Conservation (phyloP, 805 yeast species). For the Candida oleophila region DNA sequence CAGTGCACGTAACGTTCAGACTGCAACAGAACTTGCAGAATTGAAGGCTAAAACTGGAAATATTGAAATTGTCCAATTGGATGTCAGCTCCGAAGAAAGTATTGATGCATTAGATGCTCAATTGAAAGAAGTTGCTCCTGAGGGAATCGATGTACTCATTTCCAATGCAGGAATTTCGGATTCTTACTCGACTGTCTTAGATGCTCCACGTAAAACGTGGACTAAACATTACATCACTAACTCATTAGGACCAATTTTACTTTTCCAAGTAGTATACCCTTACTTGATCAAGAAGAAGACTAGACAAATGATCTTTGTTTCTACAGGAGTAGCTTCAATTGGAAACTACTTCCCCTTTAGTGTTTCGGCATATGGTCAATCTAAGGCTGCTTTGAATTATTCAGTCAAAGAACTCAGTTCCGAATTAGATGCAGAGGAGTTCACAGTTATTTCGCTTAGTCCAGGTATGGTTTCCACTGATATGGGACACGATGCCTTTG, state of each 20-base stretch:
- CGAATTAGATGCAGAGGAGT: slow-evolving; percentile 23
- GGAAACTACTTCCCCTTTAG: slow-evolving; percentile 17
- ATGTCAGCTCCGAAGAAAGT: slow-evolving; percentile 17
- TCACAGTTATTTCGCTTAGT: slow-evolving; percentile 29
- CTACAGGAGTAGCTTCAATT: slow-evolving; percentile 26
- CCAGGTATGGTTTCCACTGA: slow-evolving; percentile 42
- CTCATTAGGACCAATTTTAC: slow-evolving; percentile 29
- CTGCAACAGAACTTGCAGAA: slow-evolving; percentile 16
- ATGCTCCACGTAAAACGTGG: slow-evolving; percentile 17
- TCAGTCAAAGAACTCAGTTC: slow-evolving; percentile 20
- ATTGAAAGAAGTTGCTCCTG: slow-evolving; percentile 9
- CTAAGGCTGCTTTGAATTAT: slow-evolving; percentile 38
- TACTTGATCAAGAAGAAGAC: slow-evolving; percentile 19
- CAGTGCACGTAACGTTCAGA: slow-evolving; percentile 34
- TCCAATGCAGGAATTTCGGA: slow-evolving; percentile 27
- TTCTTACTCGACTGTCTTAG: slow-evolving; percentile 13
- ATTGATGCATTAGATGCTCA: slow-evolving; percentile 13
- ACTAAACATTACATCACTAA: slow-evolving; percentile 17
- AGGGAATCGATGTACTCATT: slow-evolving; percentile 27
- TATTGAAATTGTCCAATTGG: slow-evolving; percentile 12
- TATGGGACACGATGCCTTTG: slow-evolving; percentile 16
- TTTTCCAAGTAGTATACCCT: slow-evolving; percentile 26
- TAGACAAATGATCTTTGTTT: slow-evolving; percentile 27
- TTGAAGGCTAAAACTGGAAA: slow-evolving; percentile 10
- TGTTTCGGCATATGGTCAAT: slow-evolving; percentile 26